These are phyloP conservation scores for Pyrrhoderma lamaoense DNA, from an alignment of 1,284 basidiomycete genomes.

Conservation along the genomic window DNA sequence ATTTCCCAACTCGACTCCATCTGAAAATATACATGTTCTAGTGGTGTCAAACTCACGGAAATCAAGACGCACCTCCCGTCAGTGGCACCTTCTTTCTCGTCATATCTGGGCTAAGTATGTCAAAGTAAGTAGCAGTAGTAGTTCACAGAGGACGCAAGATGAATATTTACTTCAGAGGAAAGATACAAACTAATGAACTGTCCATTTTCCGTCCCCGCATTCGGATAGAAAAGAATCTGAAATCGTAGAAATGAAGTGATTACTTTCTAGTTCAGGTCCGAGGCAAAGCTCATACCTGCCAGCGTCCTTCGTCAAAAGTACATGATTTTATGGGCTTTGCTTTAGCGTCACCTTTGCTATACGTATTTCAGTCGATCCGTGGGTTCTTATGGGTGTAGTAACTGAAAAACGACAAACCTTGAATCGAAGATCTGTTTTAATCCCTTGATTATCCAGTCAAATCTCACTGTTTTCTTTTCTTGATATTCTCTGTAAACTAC, in stretches of 20 bases:
- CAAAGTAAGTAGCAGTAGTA: not conserved
- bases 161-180: conserved; percentile 61
- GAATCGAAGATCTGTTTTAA: conserved; percentile 66
- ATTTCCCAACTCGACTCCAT: conserved; percentile 79
- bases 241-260: not conserved
- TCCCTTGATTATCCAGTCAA: conserved; percentile 71
- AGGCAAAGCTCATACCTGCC: conserved; percentile 45
- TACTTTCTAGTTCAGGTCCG: not conserved
- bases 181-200: conserved; percentile 69
- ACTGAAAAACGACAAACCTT: conserved; percentile 33
- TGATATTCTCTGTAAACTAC: conserved; percentile 30
- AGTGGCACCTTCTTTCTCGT: conserved; percentile 61
- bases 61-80: conserved; percentile 46
- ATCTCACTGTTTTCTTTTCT: conserved; percentile 57
- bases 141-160: not conserved
- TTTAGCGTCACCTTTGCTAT: conserved; percentile 57
- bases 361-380: not conserved
- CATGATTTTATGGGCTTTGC: conserved; percentile 64
- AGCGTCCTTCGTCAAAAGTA: conserved; percentile 59
- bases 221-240: conserved; percentile 75
- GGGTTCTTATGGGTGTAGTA: not conserved
- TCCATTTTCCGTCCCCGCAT: conserved; percentile 54
- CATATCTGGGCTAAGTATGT: conserved; percentile 53
- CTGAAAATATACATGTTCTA: conserved; percentile 27
- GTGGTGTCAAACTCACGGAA: not conserved